Evolutionary conservation across 768 basidiomycete genomes (phyloP), one percentile per base, ranked within the genome.

Genomic region (Boletus sp.): DNA sequence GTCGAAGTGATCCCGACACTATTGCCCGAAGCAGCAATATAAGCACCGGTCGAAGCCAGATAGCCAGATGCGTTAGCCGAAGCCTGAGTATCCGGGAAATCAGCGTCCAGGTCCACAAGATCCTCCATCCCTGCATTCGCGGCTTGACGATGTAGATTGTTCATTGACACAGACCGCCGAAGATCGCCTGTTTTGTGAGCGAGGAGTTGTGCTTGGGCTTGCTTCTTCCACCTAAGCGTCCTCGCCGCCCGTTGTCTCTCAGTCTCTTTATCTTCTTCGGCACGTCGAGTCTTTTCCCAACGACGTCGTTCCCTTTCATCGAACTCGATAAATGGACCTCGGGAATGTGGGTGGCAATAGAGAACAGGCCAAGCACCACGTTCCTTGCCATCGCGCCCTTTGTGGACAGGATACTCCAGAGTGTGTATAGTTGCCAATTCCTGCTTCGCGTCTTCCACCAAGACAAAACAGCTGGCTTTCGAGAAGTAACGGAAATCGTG

Each of bases 1-100:
- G 87, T 89, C 3, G 94, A 97, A 1, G 96, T 94, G 64, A 98
- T 85, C 37, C 83, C 80, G 43, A 98, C 93, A 58, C 90, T 94
- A 73, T 99, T 98, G 7, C 95, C 95, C 8, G 95, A 98, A 2
- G 96, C 96, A 35, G 93, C 93, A 52, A 90, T 79, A 67, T 93
- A 93, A 13, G 77, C 79, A 32, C 77, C 73, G 1, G 71, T 71
- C 7, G 87, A 87, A 5, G 80, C 79, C 6, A 84, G 74, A 64
- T 84, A 89, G 6, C 88, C 87, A 3, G 88, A 90, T 11, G 87
- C 85, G 51, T 84, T 81, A 14, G 77, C 78, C 3, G 85, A 87
- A 49, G 82, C 82, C 27, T 70, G 62, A 34, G 59, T 63, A n/a
- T 72, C 72, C 34, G 41, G 62, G 19, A 64, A 64, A 34, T 75